Conservation (phyloP, 441 rosid genomes). For the Populus hybrid region DNA sequence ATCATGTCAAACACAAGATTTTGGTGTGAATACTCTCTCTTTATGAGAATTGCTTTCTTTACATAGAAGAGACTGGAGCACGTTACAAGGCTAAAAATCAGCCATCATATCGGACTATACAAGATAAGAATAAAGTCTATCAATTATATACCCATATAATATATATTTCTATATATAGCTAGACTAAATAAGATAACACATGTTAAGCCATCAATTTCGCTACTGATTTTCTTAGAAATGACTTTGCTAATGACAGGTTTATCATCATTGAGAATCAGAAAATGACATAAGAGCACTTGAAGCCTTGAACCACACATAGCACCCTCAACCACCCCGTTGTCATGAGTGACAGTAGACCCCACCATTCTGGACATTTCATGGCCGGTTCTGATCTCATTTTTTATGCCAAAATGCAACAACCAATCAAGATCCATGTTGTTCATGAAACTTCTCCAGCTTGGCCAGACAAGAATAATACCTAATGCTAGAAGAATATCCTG, state of each 20-base stretch:
- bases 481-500: background rate
- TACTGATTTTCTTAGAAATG: background rate
- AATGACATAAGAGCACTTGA: background rate
- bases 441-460: background rate
- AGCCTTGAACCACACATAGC: background rate
- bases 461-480: background rate
- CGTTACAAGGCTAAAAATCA: no score
- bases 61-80: no score
- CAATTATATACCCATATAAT: no score
- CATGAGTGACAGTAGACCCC: background rate
- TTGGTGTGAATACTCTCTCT: no score
- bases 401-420: background rate
- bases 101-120: no score
- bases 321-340: background rate
- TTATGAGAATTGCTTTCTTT: no score
- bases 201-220: background rate
- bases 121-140: no score
- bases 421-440: background rate
- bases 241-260: background rate
- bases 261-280: background rate
- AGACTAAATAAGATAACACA: no score
- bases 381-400: background rate
- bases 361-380: background rate
- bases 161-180: no score
- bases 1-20: no score